Evolutionary conservation across 495 filamentous ascomycete genomes (phyloP), one percentile per base, ranked within the genome.

Genomic region (Monascus purpureus): DNA sequence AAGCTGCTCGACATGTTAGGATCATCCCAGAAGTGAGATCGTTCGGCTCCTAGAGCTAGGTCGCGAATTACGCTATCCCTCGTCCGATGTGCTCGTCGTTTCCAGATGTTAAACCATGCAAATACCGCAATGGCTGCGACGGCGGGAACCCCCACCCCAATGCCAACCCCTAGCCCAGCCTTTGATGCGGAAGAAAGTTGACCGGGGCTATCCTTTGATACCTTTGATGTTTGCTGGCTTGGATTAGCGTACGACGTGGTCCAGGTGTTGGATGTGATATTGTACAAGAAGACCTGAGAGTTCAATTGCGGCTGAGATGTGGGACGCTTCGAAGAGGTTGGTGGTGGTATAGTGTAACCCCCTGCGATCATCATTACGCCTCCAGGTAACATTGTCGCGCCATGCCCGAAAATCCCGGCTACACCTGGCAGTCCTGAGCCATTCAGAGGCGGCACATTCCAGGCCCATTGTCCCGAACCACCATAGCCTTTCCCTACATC

Each of bases 351-450:
- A 7, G 46, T 59, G 39, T 81, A 85, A 1, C 88, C 88, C 11
- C 88, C 88, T 27, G 76, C 67, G 17, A 93, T 59, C 79, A 95
- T 82, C 81, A 96, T 83, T 0, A 93, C 69, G 39, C 77, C 80
- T 2, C 86, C 88, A 13, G 82, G 77, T 11, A 96, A 67, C 65
- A 94, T 71, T 4, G 63, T 69, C 3, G 83, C 82, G 2, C 79
- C 88, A 50, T 96, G 88, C 3, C 88, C 88, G 46, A 81, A 92
- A 2, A 92, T 57, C 0, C 83, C 85, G 2, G 61, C 43, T 5
- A 67, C 70, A 31, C 63, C 53, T 1, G 50, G 37, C 2, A 70
- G 53, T 1, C 54, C 60, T n/a, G 39, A 17, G 9, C 57, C 59
- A 18, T 36, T 35, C 4, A 49, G 43, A 2, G 55, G 42, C 0